Evolutionary conservation across 2,329 filamentous ascomycete genomes (phyloP).

Genomic region (Neonectria coccinea): DNA sequence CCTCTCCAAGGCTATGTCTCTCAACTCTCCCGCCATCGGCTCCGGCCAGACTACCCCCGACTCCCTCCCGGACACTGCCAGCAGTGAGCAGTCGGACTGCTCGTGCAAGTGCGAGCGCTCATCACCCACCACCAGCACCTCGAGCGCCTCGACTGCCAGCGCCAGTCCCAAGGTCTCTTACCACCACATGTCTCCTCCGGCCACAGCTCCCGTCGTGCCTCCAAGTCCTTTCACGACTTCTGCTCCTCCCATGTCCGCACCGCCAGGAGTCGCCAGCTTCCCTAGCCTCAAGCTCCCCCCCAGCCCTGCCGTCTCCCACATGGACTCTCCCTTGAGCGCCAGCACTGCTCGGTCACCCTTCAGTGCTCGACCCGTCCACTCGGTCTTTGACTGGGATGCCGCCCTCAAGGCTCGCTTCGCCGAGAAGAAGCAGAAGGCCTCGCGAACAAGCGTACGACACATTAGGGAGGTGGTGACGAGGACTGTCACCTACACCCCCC

Average conservation of each 20-base stretch:
- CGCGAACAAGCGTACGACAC: slow-evolving; percentile 73
- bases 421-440: slow-evolving; percentile 68
- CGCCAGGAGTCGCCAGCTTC: slow-evolving; percentile 70
- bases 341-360: slow-evolving; percentile 76
- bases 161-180: slow-evolving; percentile 45
- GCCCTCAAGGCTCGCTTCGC: slow-evolving; percentile 75
- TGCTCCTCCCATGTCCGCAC: slow-evolving; percentile 66
- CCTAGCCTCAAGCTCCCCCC: slow-evolving; percentile 80
- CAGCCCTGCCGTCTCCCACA: slow-evolving; percentile 75
- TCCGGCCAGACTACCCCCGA: slow-evolving; percentile 63
- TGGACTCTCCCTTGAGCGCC: slow-evolving; percentile 77
- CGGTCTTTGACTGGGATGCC: slow-evolving; percentile 83
- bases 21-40: slow-evolving; percentile 75
- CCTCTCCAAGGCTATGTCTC: slow-evolving; percentile 79
- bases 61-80: slow-evolving; percentile 66
- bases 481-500: slow-evolving; percentile 89
- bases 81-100: slow-evolving; percentile 66
- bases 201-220: slow-evolving; percentile 55
- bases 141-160: slow-evolving; percentile 53
- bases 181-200: slow-evolving; percentile 45
- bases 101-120: slow-evolving; percentile 67
- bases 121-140: slow-evolving; percentile 55
- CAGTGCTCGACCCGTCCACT: slow-evolving; percentile 72
- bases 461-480: slow-evolving; percentile 94
- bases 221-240: slow-evolving; percentile 65